These are phyloP conservation scores for Collybia sp. DNA, from an alignment of 768 basidiomycete species.

Conservation along the genomic window DNA sequence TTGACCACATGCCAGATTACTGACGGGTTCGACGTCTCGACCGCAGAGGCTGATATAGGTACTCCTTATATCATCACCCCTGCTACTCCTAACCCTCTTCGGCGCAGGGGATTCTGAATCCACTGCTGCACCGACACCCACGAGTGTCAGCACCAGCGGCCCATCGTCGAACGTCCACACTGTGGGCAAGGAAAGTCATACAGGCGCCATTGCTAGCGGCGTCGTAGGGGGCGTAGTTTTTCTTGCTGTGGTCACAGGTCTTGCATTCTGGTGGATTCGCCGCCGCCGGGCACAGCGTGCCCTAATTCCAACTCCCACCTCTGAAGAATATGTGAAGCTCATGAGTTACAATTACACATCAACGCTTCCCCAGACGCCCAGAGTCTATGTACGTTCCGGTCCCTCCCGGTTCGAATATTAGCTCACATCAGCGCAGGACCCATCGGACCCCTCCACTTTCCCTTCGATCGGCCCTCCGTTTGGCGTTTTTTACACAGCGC, in stretches of 20 bases:
- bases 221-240: slow-evolving; percentile 50
- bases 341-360: slow-evolving; percentile 13
- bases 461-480: slow-evolving; percentile 15
- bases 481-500: no score
- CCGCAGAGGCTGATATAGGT: background rate
- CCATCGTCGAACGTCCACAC: background rate
- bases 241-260: slow-evolving; percentile 34
- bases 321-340: background rate
- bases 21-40: background rate
- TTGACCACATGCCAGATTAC: background rate
- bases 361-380: slow-evolving; percentile 20
- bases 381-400: slow-evolving; percentile 29
- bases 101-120: no score
- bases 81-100: no score
- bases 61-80: no score
- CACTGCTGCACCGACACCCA: slow-evolving; percentile 7
- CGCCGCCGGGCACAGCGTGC: slow-evolving; percentile 15
- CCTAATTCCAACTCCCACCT: slow-evolving; percentile 14
- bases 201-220: slow-evolving; percentile 62
- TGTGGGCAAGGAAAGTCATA: slow-evolving; percentile 11
- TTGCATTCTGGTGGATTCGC: slow-evolving; percentile 22
- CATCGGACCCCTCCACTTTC: slow-evolving; percentile 38
- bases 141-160: slow-evolving; percentile 18
- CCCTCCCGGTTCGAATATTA: background rate
- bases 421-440: slow-evolving; percentile 20